Evolutionary conservation across 768 basidiomycete genomes (phyloP), one percentile per base, ranked within the genome.

Genomic region (Amanita pseudoporphyria): DNA sequence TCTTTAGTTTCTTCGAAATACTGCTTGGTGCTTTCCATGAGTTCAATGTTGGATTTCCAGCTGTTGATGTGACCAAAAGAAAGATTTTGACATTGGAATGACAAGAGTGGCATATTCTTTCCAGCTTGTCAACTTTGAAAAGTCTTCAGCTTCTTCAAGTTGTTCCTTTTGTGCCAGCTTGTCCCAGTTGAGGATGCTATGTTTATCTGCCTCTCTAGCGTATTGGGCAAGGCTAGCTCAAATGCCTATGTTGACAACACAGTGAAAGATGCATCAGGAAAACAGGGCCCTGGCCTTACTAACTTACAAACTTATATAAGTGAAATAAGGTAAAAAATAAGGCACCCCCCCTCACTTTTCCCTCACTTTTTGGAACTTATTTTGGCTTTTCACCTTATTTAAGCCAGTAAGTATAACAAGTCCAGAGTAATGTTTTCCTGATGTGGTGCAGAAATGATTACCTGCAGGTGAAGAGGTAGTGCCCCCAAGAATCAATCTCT

Each of bases 381-480:
- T n/a, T 71, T 67, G 1, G 70, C 68, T 58, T 76, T 74, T 38
- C 61, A 67, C 24, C 62, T 61, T 28, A 77, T 55, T 9, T 66
- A 60, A 1, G 72, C 68, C n/a, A n/a, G n/a, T n/a, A n/a, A n/a
- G n/a, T n/a, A n/a, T n/a, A n/a, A n/a, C n/a, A n/a, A n/a, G n/a
- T n/a, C n/a, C n/a, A n/a, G 9, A 77, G 58, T 32, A 69, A 69
- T 18, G 62, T 56, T 36, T 65, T 64, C 33, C 65, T 64, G 75
- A 70, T n/a, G 73, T 67, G 3, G 74, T 77, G 10, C 53, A 47
- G 57, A 70, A 53, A 2, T 60, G 18, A 1, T 60, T 56, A 42
- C 72, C 64, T 2, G 73, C 72, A 2, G 67, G 67, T 9, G 73
- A 68, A 1, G 69, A 70, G 0, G 68, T 65, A 0, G 71, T 71